Evolutionary conservation across 371 early-diverging fungal genomes (phyloP).

Genomic region (Rhizopus arrhizus): DNA sequence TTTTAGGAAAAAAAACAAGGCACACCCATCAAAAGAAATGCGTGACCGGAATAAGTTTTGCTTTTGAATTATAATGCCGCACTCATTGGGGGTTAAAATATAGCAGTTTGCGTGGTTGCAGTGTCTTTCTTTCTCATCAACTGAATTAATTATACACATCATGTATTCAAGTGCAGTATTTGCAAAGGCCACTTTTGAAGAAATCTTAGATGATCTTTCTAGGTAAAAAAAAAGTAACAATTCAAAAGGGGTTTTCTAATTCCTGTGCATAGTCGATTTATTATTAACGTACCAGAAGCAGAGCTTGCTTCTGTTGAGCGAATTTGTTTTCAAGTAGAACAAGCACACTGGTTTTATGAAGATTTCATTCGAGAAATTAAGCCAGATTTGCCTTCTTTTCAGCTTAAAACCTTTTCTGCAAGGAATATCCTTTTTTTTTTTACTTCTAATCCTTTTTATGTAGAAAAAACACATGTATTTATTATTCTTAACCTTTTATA

Average conservation of each 20-base stretch:
- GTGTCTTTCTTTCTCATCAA: neutral
- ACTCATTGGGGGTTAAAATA: no score
- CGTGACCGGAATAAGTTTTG: no score
- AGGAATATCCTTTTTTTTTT: conserved; percentile 65
- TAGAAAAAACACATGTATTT: neutral
- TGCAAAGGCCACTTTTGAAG: conserved; percentile 69
- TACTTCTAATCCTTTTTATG: neutral
- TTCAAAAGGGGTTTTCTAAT: neutral
- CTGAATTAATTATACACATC: neutral
- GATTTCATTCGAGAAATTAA: conserved; percentile 93
- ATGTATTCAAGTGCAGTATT: conserved; percentile 59
- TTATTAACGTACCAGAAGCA: conserved; percentile 94
- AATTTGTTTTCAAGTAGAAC: conserved; percentile 98
- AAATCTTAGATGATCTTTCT: conserved; percentile 84
- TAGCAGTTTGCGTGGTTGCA: no score
- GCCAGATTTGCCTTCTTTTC: conserved; percentile 75
- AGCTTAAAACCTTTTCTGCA: conserved; percentile 82
- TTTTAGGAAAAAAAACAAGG: neutral
- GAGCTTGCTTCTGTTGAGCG: conserved; percentile 90
- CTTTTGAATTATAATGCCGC: no score
- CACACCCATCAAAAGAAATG: neutral
- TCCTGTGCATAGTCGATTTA: conserved; percentile 80
- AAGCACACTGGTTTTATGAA: conserved; percentile 99
- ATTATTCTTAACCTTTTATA: conserved; percentile 30
- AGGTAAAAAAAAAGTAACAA: conserved; percentile 52